Evolutionary conservation across 164 flowering plant species (phyloP).

Genomic region (Aristolochia fimbriata): DNA sequence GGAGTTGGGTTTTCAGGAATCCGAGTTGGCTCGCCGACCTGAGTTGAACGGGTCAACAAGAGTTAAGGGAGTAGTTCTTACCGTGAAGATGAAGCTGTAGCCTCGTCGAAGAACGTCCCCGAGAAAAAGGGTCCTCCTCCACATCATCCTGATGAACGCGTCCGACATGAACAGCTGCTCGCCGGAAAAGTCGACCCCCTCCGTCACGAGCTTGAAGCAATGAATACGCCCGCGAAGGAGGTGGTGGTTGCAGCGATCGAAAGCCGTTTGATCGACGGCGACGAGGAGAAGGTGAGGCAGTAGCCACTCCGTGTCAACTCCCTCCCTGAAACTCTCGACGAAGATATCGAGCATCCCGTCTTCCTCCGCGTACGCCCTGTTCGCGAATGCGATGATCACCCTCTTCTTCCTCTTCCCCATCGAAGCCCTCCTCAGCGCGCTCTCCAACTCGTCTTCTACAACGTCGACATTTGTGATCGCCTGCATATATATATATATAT

Average conservation of each 20-base stretch:
- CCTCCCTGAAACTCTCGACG: slow-evolving; percentile 55
- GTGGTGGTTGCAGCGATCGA: slow-evolving; percentile 43
- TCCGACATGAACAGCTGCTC: slow-evolving; percentile 62
- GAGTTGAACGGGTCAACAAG: too few relatives aligned
- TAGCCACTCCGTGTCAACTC: slow-evolving; percentile 44
- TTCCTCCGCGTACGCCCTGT: slow-evolving; percentile 53
- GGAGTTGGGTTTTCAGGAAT: too few relatives aligned
- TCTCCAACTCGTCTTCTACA: slow-evolving; percentile 33
- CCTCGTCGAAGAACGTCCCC: slow-evolving; percentile 50
- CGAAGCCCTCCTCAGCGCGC: slow-evolving; percentile 31
- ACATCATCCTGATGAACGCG: slow-evolving; percentile 80
- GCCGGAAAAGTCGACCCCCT: slow-evolving; percentile 44
- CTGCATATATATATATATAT: too few relatives aligned
- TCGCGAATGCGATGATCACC: slow-evolving; percentile 49
- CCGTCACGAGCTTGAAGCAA: slow-evolving; percentile 50
- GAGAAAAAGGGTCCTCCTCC: slow-evolving; percentile 60
- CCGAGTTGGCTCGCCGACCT: too few relatives aligned
- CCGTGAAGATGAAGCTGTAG: slow-evolving; percentile 73
- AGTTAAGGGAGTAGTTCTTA: slow-evolving; percentile 21
- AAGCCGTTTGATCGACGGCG: slow-evolving; percentile 46
- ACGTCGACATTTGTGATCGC: neutral
- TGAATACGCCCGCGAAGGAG: slow-evolving; percentile 14
- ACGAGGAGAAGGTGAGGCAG: slow-evolving; percentile 46
- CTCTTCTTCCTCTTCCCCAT: slow-evolving; percentile 45
- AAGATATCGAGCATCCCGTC: slow-evolving; percentile 58